phyloP scores from a whole-genome alignment of 129 eudicot species.

The Mikania micrantha region DNA sequence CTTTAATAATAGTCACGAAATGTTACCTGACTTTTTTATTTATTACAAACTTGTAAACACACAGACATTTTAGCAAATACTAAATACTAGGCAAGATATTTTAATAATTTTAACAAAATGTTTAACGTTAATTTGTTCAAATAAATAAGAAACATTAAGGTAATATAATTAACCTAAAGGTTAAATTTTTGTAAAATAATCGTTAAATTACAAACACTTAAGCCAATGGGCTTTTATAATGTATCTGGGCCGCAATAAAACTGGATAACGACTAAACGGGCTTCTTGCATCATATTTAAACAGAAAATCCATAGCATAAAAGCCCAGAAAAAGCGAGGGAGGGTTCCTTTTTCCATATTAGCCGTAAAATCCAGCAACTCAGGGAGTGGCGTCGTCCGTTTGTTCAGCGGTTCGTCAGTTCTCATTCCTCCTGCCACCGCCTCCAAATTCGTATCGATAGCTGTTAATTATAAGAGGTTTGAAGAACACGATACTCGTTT shows the following conservation, averaged over 20 bases:
- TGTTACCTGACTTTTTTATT: too few relatives aligned
- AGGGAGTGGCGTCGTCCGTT: not conserved
- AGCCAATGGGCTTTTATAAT: not conserved
- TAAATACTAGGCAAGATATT: too few relatives aligned
- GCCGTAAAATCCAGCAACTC: slow-evolving; percentile 6
- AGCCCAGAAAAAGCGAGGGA: slow-evolving; percentile 5
- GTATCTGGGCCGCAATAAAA: not conserved
- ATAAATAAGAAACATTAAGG: too few relatives aligned
- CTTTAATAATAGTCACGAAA: too few relatives aligned
- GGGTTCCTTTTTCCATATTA: not conserved
- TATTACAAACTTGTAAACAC: too few relatives aligned
- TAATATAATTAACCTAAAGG: too few relatives aligned
- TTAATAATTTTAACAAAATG: too few relatives aligned
- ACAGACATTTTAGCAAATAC: too few relatives aligned
- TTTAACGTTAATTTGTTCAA: too few relatives aligned
- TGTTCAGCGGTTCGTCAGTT: not conserved
- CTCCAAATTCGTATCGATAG: not conserved
- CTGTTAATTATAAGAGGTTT: not conserved
- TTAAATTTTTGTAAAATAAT: too few relatives aligned
- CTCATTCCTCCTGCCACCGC: not conserved
- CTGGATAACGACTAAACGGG: too few relatives aligned
- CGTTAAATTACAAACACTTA: too few relatives aligned
- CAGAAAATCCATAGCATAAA: not conserved
- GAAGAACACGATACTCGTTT: not conserved
- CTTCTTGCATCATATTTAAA: not conserved